Evolutionary conservation across 108 stramenopile species (phyloP).

Genomic region (Pseudonitzschia multistriata): DNA sequence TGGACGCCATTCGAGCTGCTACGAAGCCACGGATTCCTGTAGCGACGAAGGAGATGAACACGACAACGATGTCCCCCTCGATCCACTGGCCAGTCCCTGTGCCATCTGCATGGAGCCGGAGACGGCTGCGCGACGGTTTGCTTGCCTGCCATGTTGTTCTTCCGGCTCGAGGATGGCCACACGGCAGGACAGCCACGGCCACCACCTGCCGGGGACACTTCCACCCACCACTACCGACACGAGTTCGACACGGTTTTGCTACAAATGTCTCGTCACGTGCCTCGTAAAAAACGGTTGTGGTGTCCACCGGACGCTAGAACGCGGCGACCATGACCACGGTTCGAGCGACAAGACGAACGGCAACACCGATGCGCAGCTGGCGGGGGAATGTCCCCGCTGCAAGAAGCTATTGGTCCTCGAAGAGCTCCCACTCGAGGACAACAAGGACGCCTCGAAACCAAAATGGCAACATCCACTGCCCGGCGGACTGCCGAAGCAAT

Average conservation of each 20-base stretch:
- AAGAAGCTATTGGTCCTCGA: background rate
- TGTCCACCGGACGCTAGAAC: background rate
- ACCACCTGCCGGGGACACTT: background rate
- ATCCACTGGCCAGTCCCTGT: slow-evolving; percentile 10
- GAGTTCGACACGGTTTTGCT: slow-evolving; percentile 8
- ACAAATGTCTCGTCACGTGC: background rate
- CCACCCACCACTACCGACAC: background rate
- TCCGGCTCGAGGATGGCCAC: background rate
- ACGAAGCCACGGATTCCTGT: background rate
- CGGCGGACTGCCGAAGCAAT: background rate
- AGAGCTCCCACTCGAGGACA: background rate
- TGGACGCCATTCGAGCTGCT: background rate
- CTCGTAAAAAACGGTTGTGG: background rate
- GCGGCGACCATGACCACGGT: background rate
- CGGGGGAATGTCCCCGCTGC: slow-evolving; percentile 11
- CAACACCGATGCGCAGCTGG: background rate
- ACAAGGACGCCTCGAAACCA: no score
- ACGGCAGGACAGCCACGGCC: background rate
- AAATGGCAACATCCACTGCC: no score
- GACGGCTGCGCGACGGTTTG: slow-evolving; percentile 1
- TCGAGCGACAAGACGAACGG: no score
- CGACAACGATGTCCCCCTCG: background rate
- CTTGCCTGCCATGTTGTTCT: background rate
- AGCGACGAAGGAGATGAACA: background rate
- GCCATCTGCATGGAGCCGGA: slow-evolving; percentile 15